Base-by-base conservation (phyloP, 2,329 filamentous ascomycete genomes). In the Bipolaris bicolor region DNA sequence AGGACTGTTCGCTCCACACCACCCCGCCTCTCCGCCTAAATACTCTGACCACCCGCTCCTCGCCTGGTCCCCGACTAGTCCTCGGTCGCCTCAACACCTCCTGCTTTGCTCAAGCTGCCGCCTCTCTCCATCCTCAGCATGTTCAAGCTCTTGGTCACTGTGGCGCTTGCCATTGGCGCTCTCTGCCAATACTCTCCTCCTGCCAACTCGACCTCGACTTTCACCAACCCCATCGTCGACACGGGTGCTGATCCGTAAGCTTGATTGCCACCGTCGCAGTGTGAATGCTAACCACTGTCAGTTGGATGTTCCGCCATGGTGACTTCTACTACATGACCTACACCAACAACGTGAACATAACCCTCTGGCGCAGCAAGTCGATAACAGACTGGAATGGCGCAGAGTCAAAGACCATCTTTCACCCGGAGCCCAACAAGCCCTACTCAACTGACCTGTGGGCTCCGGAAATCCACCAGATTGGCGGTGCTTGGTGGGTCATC, bases 361-460 rank as follows among this genome's bases (percentile, higher is more conserved):
- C 77, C 0, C 71, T 82, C 7, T 69, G 78, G 20, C 72, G 78
- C 41, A 81, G 76, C 62, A 66, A 72, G 15, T 62, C 70, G 20
- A 65, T 81, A 49, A 81, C 79, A 5, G 69, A 80, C 58, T 82
- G 79, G 79, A 71, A 76, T 41, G 70, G 70, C 55, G 80, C 79
- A 34, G 80, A 82, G 11, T 71, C 68, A 16, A 79, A 78, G 58
- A 58, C 77, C 10, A 68, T 80, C 36, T 82, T 81, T 63, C 58
- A 73, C 31, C 79, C 80, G 13, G 73, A 76, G 31, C 65, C 70
- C 29, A 77, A 77, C 43, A 67, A 74, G 52, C 76, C 78, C 51
- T 82, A 82, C 67, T 78, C 78, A 9, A 82, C 78, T 13, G 74
- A 82, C 53, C 67, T 83, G 6, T 83, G 81, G 81, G 81, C 81